Evolutionary conservation across 768 basidiomycete genomes (phyloP), one percentile per base, ranked within the genome.

Genomic region (Tricholoma terreum): DNA sequence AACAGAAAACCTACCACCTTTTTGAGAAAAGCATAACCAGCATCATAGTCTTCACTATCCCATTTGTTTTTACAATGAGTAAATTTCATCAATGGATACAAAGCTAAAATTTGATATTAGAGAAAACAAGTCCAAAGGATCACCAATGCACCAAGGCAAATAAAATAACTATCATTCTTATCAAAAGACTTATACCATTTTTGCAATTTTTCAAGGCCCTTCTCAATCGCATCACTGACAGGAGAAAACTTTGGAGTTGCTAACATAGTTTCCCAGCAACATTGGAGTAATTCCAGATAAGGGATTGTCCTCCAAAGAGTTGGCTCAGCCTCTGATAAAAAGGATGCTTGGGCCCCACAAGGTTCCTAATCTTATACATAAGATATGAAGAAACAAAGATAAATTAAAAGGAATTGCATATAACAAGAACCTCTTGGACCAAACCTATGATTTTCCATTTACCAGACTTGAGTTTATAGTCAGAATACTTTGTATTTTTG

Each of bases 161-260:
- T n/a, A n/a, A n/a, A 10, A 70, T 68, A 68, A 3, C 58, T 53
- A 57, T 70, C 61, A 30, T 51, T 58, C 7, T 68, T 43, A n/a
- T 67, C 61, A 9, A 64, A 55, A 11, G 58, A 52, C 2, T 31
- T 27, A 42, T 70, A 70, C 67, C 66, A 73, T 48, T 72, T 72
- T 6, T 60, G 43, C 10, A 71, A 54, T 22, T 66, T 72, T 0
- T 43, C 57, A 12, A 71, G 58, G 0, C 69, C 70, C 30, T 60
- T 58, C 7, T 55, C 14, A 36, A 72, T 63, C 2, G 63, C 66
- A 10, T 54, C 15, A 6, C 57, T 34, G 14, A 72, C 54, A 24
- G 38, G 19, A 8, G 10, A 34, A 30, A 68, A 69, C 50, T 64
- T 63, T 2, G 59, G 46, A 0, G 48, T 11, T 6, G 55, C 54